These are phyloP conservation scores for Erodium texanum DNA, from an alignment of 441 rosid genomes.

Conservation along the genomic window DNA sequence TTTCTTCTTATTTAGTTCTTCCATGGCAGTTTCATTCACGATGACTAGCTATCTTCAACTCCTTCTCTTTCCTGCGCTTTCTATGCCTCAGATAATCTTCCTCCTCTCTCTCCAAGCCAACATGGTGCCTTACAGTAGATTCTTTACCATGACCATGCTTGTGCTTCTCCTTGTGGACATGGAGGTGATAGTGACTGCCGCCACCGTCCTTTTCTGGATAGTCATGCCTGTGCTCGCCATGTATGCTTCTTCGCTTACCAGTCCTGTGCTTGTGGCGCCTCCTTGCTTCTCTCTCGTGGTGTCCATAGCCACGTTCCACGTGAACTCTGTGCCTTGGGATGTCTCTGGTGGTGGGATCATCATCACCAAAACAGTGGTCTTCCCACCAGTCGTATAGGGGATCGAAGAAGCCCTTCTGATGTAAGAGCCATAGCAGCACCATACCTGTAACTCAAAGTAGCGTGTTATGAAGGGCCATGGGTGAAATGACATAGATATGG, in stretches of 20 bases:
- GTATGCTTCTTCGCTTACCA: slow-evolving; percentile 4
- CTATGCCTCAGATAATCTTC: slow-evolving; percentile 25
- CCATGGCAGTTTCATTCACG: slow-evolving; percentile 8
- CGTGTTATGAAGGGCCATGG: too few relatives aligned
- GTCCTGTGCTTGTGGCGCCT: slow-evolving; percentile 32
- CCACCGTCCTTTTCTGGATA: slow-evolving; percentile 41
- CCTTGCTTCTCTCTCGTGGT: slow-evolving; percentile 27
- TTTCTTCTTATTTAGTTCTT: slow-evolving; percentile 10
- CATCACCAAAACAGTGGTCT: slow-evolving; percentile 38
- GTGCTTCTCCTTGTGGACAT: slow-evolving; percentile 53
- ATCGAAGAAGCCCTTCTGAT: slow-evolving; percentile 81
- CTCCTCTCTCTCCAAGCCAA: slow-evolving; percentile 24
- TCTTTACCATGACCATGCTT: slow-evolving; percentile 43
- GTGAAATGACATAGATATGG: too few relatives aligned
- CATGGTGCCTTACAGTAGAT: slow-evolving; percentile 28
- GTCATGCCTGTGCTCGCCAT: slow-evolving; percentile 24
- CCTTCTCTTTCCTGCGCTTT: slow-evolving; percentile 26
- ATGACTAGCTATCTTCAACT: slow-evolving; percentile 13
- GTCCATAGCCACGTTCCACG: slow-evolving; percentile 18
- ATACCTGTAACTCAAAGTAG: slow-evolving; percentile 34
- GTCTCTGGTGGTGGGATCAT: slow-evolving; percentile 17
- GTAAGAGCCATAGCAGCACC: slow-evolving; percentile 76
- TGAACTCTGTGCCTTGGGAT: slow-evolving; percentile 16
- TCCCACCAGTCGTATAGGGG: slow-evolving; percentile 82
- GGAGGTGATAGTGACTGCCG: slow-evolving; percentile 50